Conservation (phyloP, 306 rosid genomes). For the Delonix regia region DNA sequence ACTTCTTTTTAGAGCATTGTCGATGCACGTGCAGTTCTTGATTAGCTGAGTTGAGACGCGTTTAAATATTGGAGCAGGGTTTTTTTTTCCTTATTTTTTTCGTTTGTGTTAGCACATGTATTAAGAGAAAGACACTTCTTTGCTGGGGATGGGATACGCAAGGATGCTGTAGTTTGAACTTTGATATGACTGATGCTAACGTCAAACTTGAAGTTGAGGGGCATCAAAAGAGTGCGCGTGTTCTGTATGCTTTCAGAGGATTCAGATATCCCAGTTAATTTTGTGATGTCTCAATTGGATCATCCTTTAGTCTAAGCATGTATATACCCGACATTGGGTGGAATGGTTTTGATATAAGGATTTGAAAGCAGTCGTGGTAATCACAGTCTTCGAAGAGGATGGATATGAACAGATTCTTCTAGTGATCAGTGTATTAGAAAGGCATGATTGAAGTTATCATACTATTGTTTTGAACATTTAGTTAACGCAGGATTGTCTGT, state of each 20-base stretch:
- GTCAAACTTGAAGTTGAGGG: background rate
- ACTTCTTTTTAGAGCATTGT: background rate
- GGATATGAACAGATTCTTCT: background rate
- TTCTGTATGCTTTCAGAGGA: background rate
- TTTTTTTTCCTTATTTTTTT: background rate
- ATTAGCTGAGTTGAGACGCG: background rate
- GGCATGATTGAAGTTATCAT: background rate
- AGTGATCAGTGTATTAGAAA: background rate
- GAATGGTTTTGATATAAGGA: background rate
- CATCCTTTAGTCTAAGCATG: background rate
- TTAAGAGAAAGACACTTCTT: background rate
- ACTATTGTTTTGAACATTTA: background rate
- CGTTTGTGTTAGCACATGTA: background rate
- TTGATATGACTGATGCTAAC: background rate
- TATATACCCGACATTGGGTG: background rate
- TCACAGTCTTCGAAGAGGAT: background rate
- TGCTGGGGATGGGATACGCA: background rate
- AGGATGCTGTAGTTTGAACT: background rate
- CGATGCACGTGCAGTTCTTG: background rate
- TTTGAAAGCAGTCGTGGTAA: background rate
- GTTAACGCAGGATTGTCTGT: background rate
- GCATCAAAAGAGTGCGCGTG: background rate
- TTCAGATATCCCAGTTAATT: background rate
- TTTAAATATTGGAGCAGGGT: background rate
- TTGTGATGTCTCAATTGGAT: background rate